Base-by-base conservation (phyloP, 495 filamentous ascomycete species). In the Pyronema domesticum region DNA sequence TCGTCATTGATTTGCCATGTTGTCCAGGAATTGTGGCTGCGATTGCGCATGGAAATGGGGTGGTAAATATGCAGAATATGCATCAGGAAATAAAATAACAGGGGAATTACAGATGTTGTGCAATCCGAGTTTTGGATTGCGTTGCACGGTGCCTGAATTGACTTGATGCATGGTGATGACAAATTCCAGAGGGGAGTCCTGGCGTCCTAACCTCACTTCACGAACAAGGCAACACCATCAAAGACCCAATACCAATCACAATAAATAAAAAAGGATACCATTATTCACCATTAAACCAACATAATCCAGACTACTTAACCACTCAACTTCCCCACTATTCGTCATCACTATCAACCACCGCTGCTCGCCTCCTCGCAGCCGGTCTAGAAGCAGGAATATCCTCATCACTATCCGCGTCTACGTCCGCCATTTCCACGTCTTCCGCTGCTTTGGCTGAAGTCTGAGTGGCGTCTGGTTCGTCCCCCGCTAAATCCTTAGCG, bases 401-500 rank as follows among this genome's bases (percentile, higher is more conserved):
- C 3, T 65, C 65, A 3, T 55, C 53, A 3, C 65, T 61, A 0
- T 63, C 61, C 0, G 59, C 60, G n/a, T 54, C 56, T n/a, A 13
- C 17, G 13, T 53, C 52, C 49, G 30, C 37, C 10, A 37, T 49
- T 37, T 51, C 46, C 46, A 37, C 44, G 34, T 57, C 48, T 3
- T 33, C 18, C 3, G 3, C 50, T 30, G 23, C 19, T 23, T 15
- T 48, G n/a, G 7, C 19, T 23, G 19, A 13, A 2, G 13, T 19
- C 45, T 11, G n/a, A 11, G 11, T 48, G 3, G 53, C 59, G 46
- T 30, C 23, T 30, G 23, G 23, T 43, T 65, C 53, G 23, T 54
- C 58, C 57, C 57, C 51, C 40, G 53, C 39, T 42, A 46, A 59
- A 61, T 62, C 55, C 46, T 70, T 66, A 47, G 67, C 68, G 55